A percentile compares a stretch with the other conserved stretches of the same genome.
Conservation (phyloP, 2,329 filamentous ascomycete species). For the Colletotrichum truncatum region DNA sequence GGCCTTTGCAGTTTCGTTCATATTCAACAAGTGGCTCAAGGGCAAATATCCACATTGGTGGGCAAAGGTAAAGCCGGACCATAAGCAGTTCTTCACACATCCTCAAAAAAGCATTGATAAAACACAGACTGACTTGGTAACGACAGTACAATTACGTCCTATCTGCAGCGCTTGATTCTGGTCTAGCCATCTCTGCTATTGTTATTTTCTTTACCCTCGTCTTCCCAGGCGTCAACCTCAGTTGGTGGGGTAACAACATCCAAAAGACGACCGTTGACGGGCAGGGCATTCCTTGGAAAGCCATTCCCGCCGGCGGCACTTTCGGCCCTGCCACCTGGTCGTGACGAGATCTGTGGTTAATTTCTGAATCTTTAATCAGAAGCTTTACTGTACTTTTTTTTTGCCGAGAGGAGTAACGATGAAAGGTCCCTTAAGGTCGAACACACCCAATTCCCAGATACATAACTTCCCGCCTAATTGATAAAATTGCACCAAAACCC, state of each 20-base stretch:
- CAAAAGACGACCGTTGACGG: constrained; percentile 49
- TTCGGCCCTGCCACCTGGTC: constrained; percentile 20
- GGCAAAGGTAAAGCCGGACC: constrained; percentile 8
- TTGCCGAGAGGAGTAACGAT: too few relatives aligned
- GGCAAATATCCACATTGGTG: constrained; percentile 21
- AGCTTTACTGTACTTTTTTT: background rate
- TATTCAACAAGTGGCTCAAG: constrained; percentile 28
- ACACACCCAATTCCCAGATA: background rate
- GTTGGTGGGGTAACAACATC: constrained; percentile 51
- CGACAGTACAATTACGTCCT: constrained; percentile 46
- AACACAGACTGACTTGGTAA: background rate
- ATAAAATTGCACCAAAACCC: background rate
- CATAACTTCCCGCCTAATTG: background rate
- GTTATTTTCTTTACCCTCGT: constrained; percentile 54
- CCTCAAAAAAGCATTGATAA: too few relatives aligned
- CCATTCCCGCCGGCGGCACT: constrained; percentile 11
- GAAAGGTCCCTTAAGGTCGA: too few relatives aligned
- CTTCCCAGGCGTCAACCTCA: constrained; percentile 46
- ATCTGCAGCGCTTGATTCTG: constrained; percentile 51
- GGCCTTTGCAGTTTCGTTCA: constrained; percentile 6
- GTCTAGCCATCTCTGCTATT: constrained; percentile 50
- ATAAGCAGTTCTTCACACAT: too few relatives aligned
- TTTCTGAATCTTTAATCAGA: background rate
- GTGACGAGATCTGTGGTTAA: background rate
- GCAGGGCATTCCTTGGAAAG: constrained; percentile 34